Evolutionary conservation across 768 basidiomycete genomes (phyloP), one percentile per base, ranked within the genome.

Genomic region (Boletus fagicola): DNA sequence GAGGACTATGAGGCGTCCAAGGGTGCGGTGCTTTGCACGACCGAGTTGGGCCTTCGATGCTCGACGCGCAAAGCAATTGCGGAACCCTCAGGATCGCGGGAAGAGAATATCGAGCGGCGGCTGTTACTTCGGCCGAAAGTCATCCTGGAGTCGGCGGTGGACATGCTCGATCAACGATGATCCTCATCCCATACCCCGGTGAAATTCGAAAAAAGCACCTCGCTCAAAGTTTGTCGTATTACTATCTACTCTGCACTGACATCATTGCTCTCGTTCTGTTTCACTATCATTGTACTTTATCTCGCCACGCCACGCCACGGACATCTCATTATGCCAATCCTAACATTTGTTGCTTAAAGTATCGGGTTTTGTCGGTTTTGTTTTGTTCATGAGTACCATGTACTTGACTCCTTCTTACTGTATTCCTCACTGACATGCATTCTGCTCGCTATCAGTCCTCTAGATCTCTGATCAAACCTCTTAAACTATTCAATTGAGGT

Each of bases 91-190:
- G 56, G 64, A 24, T 69, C 68, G 13, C 77, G 72, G 8, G 80
- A 77, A 31, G 79, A 76, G 35, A 68, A 63, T 26, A 69, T 83
- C 43, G 88, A 89, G 51, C 78, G 79, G 59, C 79, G 84, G 63
- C 69, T 85, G 52, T 71, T 91, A 49, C 73, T 90, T 56, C 78
- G 78, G 66, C 88, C 89, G n/a, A 90, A 88, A 68, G 87, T 90
- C 4, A 83, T 91, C 40, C 71, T 90, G 54, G 88, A 90, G 65
- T 84, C 84, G n/a, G 86, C 88, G 13, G 74, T 80, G 59, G 77
- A 82, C 48, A 75, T 80, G 62, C 71, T 81, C 46, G 77, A 78
- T 49, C 74, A 72, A 49, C 72, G 68, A 26, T 73, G 48, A 57
- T 26, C 5, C 4, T 10, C 24, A 10, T 16, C 24, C 8, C 11